Conservation (phyloP, 139 green algal species). For the Tetradesmus lagerheimii region DNA sequence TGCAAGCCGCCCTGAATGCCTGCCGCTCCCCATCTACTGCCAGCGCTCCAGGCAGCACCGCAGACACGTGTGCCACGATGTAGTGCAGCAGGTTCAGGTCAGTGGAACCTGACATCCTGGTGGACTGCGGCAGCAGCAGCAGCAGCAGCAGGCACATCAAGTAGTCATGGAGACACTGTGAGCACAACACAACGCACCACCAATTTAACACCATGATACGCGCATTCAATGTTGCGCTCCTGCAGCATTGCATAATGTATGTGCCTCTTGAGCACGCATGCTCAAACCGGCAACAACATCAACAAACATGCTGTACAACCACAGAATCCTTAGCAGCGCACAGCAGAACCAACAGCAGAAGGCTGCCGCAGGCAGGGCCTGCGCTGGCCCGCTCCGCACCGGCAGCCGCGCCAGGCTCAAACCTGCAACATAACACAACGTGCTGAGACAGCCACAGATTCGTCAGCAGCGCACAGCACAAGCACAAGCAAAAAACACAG, state of each 20-base stretch:
- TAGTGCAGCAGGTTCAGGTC: slow-evolving; percentile 49
- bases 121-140: slow-evolving; percentile 1
- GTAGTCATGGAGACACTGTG: not conserved
- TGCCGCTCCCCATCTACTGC: slow-evolving; percentile 27
- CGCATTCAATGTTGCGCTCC: not conserved
- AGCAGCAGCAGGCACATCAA: slow-evolving; percentile 5
- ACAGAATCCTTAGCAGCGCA: not conserved
- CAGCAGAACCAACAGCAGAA: not conserved
- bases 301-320: no score
- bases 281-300: no score
- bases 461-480: not conserved
- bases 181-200: not conserved
- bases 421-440: not conserved
- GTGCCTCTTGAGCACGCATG: no score
- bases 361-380: not conserved
- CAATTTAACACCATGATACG: not conserved
- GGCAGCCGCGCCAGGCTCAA: slow-evolving; percentile 16
- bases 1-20: slow-evolving; percentile 30
- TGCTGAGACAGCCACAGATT: no score
- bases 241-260: not conserved
- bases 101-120: slow-evolving; percentile 33
- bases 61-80: slow-evolving; percentile 41
- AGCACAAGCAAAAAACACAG: not conserved
- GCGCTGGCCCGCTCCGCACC: no score
- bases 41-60: slow-evolving; percentile 29